A percentile compares a stretch with the other conserved stretches of the same genome.
Evolutionary conservation across 306 rosid species (phyloP).

Genomic region (Cyamopsis tetragonoloba): DNA sequence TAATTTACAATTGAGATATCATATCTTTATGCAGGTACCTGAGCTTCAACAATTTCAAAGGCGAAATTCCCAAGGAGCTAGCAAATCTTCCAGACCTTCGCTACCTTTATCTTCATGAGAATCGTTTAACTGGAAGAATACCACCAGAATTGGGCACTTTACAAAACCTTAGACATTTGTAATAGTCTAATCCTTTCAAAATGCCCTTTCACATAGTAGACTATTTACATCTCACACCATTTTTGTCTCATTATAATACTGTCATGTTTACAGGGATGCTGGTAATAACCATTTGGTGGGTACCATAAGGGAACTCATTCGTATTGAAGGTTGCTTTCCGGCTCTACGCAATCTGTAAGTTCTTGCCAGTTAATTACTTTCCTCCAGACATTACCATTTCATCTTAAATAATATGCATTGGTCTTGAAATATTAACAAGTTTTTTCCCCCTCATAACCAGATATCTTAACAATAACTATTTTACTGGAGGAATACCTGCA

Average conservation of each 20-base stretch:
- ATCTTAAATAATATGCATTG: background rate
- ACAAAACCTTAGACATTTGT: constrained; percentile 88
- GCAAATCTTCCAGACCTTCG: constrained; percentile 94
- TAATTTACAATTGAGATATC: background rate
- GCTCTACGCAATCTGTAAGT: constrained; percentile 92
- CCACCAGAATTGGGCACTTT: constrained; percentile 95
- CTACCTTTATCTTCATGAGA: constrained; percentile 89
- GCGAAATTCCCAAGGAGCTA: constrained; percentile 93
- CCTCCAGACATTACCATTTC: background rate
- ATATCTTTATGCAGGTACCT: constrained; percentile 52
- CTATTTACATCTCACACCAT: constrained; percentile 4
- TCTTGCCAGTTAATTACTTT: constrained; percentile 10
- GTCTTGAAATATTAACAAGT: constrained; percentile 9
- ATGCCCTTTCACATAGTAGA: background rate
- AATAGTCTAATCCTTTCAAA: constrained; percentile 21
- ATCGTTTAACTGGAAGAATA: constrained; percentile 79
- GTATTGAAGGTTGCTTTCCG: constrained; percentile 93
- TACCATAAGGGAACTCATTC: constrained; percentile 94
- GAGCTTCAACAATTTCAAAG: constrained; percentile 96
- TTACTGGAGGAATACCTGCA: constrained; percentile 94
- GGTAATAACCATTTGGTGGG: constrained; percentile 99
- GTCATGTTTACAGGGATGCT: constrained; percentile 64
- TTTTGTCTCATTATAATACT: constrained; percentile 21
- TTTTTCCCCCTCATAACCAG: constrained; percentile 38
- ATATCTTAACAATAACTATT: constrained; percentile 86